Percentiles rank a stretch among this genome's conserved stretches.
These are phyloP conservation scores for Tilletiopsis washingtonensis DNA, from an alignment of 1,284 basidiomycete species.

Conservation along the genomic window DNA sequence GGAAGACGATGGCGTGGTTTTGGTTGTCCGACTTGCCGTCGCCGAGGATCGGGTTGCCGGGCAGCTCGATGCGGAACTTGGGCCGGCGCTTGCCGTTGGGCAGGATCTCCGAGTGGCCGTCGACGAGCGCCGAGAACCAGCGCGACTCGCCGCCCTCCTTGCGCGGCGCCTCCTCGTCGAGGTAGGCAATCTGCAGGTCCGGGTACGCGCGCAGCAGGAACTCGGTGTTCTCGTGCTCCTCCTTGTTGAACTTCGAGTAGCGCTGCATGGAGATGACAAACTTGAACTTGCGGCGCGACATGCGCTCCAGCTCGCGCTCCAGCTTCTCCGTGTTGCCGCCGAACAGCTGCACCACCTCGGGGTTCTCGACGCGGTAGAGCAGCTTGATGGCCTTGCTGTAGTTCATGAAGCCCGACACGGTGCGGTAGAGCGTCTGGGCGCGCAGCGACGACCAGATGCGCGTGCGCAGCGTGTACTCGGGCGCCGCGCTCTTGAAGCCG, in stretches of 20 bases:
- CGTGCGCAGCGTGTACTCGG: constrained; percentile 95
- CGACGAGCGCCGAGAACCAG: constrained; percentile 91
- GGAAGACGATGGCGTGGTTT: constrained; percentile 98
- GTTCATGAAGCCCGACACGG: constrained; percentile 99
- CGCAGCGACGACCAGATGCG: constrained; percentile 98
- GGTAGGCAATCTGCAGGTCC: constrained; percentile 94
- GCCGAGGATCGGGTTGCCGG: constrained; percentile 96
- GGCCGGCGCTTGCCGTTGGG: constrained; percentile 80
- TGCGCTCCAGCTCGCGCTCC: constrained; percentile 91
- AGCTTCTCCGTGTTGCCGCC: constrained; percentile 96
- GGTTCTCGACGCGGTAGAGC: constrained; percentile 98
- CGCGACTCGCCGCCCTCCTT: constrained; percentile 93
- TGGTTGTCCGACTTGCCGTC: constrained; percentile 99
- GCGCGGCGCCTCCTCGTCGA: constrained; percentile 83
- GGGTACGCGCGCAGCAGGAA: constrained; percentile 97
- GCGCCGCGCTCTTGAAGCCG: constrained; percentile 96
- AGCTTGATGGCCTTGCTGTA: constrained; percentile 99
- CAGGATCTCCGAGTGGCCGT: constrained; percentile 93
- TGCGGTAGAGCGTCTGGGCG: constrained; percentile 95
- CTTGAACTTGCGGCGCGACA: constrained; percentile 97
- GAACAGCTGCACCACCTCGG: constrained; percentile 91
- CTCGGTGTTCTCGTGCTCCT: constrained; percentile 97
- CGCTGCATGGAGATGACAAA: constrained; percentile 99
- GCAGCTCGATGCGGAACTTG: constrained; percentile 97
- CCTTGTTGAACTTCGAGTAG: constrained; percentile 98